A percentile compares a stretch with the other conserved stretches of the same genome.
Conservation (phyloP, 352 stramenopile species). For the Pythium brachiatum region DNA sequence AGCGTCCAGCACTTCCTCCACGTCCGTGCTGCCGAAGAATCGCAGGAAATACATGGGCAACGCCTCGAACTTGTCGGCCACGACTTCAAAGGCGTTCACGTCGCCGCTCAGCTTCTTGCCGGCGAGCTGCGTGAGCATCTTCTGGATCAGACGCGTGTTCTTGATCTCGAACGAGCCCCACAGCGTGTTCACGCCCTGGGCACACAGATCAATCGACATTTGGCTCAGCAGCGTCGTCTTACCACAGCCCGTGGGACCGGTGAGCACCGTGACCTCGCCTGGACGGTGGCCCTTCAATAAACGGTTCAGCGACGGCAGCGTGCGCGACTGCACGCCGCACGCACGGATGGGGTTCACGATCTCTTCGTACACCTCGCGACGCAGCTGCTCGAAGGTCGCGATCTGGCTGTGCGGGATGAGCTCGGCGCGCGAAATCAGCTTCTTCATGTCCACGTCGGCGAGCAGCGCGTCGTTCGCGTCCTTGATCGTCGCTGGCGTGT, state of each 20-base stretch:
- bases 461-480: conserved; percentile 98
- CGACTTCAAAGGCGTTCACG: conserved; percentile 72
- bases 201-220: conserved; percentile 88
- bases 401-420: conserved; percentile 92
- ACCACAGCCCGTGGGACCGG: conserved; percentile 94
- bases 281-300: conserved; percentile 96
- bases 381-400: conserved; percentile 91
- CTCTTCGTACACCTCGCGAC: conserved; percentile 93
- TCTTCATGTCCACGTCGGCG: conserved; percentile 82
- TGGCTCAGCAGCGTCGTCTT: conserved; percentile 95
- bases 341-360: conserved; percentile 94
- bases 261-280: conserved; percentile 98
- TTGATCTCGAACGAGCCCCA: conserved; percentile 99
- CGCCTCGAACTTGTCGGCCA: conserved; percentile 89
- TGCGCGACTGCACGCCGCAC: conserved; percentile 89
- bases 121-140: conserved; percentile 96
- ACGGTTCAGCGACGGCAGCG: conserved; percentile 93
- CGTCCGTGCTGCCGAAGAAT: conserved; percentile 96
- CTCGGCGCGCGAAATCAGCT: conserved; percentile 80
- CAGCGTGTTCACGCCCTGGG: conserved; percentile 95
- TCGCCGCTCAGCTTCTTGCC: conserved; percentile 68
- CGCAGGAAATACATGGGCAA: conserved; percentile 98
- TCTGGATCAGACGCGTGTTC: conserved; percentile 96
- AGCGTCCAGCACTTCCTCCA: conserved; percentile 95
- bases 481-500: conserved; percentile 76